Evolutionary conservation across 352 stramenopile species (phyloP), one percentile per base, ranked within the genome.

Genomic region (Ophiocytium majus): DNA sequence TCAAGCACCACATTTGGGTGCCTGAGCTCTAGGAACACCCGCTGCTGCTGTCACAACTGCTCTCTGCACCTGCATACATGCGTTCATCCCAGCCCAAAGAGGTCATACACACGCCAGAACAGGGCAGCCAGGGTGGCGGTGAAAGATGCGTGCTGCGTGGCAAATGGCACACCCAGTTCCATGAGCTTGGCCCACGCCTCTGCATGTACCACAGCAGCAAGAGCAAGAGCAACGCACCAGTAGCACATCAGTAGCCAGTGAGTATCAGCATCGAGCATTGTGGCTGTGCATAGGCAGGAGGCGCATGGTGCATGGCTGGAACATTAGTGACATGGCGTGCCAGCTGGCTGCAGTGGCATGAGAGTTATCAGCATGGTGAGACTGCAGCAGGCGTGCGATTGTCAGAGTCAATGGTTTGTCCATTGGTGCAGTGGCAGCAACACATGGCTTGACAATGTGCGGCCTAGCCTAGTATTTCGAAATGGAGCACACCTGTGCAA

Each of bases 171-270:
- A 14, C 66, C 66, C 5, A 43, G 32, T 78, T 78, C 66, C 35
- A 43, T 33, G 10, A 81, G 19, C 75, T 36, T 81, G 31, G 75
- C 49, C 75, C 75, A 81, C 49, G 32, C 75, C 19, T 10, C 75
- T 57, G 43, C 5, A 14, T 14, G 14, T 5, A 14, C 43, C 14
- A 14, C 43, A 57, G 14, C n/a, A 57, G 43, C 5, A 57, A 5
- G 5, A 14, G 43, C 43, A 57, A 14, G 5, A 5, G 14, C 43
- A 14, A 57, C 5, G 14, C 43, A 57, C 5, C 43, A 57, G 5
- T 14, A 5, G 43, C 43, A 57, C 43, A 57, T 14, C 5, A 14
- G 43, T 14, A 57, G n/a, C n/a, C n/a, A 57, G 43, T 57, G 43
- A 57, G 43, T 14, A 57, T 14, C 5, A 14, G 5, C 43, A 14